Conservation (phyloP, 2,329 filamentous ascomycete species). For the Trichophyton simii region DNA sequence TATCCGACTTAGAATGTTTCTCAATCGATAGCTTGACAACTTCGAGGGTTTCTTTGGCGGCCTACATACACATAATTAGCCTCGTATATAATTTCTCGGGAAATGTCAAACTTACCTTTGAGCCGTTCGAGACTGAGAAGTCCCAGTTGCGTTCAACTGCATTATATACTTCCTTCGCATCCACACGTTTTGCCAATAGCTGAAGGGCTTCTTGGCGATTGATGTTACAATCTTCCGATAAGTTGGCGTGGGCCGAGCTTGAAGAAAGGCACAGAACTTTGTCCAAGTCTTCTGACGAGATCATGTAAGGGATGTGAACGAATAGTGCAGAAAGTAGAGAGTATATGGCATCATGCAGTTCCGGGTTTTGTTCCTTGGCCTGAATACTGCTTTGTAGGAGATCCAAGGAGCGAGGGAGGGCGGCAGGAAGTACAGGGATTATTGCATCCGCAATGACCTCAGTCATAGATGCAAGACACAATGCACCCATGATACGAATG, state of each 20-base stretch:
- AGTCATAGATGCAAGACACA: conserved; percentile 79
- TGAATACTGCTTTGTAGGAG: conserved; percentile 56
- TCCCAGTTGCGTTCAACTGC: conserved; percentile 61
- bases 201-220: conserved; percentile 57
- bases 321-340: conserved; percentile 67
- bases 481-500: conserved; percentile 68
- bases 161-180: conserved; percentile 63
- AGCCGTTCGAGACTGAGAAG: conserved; percentile 49
- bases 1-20: conserved; percentile 61
- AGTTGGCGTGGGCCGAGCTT: conserved; percentile 50
- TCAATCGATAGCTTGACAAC: conserved; percentile 60
- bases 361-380: conserved; percentile 41
- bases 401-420: conserved; percentile 57
- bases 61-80: conserved; percentile 36
- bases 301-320: conserved; percentile 78
- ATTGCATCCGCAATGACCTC: conserved; percentile 79
- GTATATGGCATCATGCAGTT: conserved; percentile 71
- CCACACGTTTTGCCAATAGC: conserved; percentile 63
- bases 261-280: conserved; percentile 60
- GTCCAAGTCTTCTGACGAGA: conserved; percentile 62
- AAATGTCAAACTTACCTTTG: conserved; percentile 40
- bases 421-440: conserved; percentile 65
- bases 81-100: conserved; percentile 10
- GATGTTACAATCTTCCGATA: conserved; percentile 51
- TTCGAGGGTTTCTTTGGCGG: conserved; percentile 55